Evolutionary conservation across 2,329 filamentous ascomycete species (phyloP).

Genomic region (Aspergillus phoenicis): DNA sequence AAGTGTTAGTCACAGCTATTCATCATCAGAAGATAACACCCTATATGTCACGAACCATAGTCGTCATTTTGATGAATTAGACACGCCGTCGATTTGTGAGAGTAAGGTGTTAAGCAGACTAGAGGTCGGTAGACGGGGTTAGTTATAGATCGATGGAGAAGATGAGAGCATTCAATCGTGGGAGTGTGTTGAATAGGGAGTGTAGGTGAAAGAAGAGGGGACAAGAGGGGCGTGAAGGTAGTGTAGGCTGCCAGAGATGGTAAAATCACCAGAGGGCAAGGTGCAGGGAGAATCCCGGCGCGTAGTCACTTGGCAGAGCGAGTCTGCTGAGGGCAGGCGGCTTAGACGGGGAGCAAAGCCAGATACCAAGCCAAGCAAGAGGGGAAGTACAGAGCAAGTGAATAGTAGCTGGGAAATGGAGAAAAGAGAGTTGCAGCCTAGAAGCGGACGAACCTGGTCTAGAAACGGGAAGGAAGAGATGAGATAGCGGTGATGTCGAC

Average conservation of each 20-base stretch:
- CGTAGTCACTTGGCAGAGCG: conserved; percentile 4
- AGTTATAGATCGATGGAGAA: neutral
- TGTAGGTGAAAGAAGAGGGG: neutral
- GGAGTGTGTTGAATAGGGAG: neutral
- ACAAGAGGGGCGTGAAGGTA: neutral
- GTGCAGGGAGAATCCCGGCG: neutral
- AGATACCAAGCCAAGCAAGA: conserved; percentile 3
- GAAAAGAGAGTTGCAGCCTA: conserved; percentile 1
- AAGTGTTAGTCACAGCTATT: conserved; percentile 15
- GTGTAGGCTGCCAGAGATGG: neutral
- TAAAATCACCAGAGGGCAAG: neutral
- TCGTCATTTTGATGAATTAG: conserved; percentile 38
- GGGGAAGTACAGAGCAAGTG: neutral
- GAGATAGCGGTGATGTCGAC: conserved; percentile 29
- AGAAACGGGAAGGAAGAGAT: conserved; percentile 16
- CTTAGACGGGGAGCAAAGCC: neutral
- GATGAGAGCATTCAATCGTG: neutral
- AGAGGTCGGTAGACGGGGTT: neutral
- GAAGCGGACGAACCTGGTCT: conserved; percentile 19
- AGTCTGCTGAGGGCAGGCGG: neutral
- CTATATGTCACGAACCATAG: conserved; percentile 35
- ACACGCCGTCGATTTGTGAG: conserved; percentile 37
- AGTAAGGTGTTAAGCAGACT: conserved; percentile 16
- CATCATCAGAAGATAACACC: neutral
- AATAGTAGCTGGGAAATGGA: neutral